Percentiles rank a stretch among this genome's conserved stretches.
These are phyloP conservation scores for Phytophthora quininea DNA, from an alignment of 352 stramenopile genomes.

Conservation along the genomic window DNA sequence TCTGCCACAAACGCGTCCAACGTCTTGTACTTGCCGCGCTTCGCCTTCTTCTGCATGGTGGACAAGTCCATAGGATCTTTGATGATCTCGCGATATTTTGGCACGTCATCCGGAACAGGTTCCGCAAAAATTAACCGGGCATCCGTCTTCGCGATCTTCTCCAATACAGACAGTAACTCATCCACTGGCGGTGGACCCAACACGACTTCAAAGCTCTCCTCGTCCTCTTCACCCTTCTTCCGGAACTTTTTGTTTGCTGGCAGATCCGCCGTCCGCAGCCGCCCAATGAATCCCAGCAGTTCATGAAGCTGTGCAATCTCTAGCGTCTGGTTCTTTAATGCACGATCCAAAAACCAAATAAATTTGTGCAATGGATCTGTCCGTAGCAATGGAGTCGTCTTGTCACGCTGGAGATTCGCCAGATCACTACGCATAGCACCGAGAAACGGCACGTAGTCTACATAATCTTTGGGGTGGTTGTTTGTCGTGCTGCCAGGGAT, in stretches of 20 bases:
- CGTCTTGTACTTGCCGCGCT: constrained; percentile 83
- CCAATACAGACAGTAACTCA: constrained; percentile 68
- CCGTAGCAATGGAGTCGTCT: constrained; percentile 69
- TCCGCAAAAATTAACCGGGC: constrained; percentile 79
- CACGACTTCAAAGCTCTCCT: constrained; percentile 84
- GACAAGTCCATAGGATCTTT: constrained; percentile 88
- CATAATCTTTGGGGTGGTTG: constrained; percentile 78
- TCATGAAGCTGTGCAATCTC: constrained; percentile 75
- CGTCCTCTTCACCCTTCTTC: constrained; percentile 75
- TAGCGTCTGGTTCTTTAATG: constrained; percentile 77
- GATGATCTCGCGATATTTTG: constrained; percentile 84
- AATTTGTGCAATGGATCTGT: constrained; percentile 88
- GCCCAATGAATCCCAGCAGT: constrained; percentile 71
- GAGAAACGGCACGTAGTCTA: constrained; percentile 85
- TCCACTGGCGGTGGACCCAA: constrained; percentile 74
- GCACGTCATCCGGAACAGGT: constrained; percentile 83
- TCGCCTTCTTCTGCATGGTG: constrained; percentile 81
- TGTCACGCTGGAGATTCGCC: constrained; percentile 82
- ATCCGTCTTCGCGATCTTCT: constrained; percentile 85
- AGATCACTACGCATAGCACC: constrained; percentile 80
- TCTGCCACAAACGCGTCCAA: constrained; percentile 79
- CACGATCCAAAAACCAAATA: constrained; percentile 87
- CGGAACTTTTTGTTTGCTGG: constrained; percentile 83
- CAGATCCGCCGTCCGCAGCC: constrained; percentile 70
- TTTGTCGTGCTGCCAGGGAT: constrained; percentile 66